Conservation (phyloP, 2,329 filamentous ascomycete species). For the Penicillium nordicum region DNA sequence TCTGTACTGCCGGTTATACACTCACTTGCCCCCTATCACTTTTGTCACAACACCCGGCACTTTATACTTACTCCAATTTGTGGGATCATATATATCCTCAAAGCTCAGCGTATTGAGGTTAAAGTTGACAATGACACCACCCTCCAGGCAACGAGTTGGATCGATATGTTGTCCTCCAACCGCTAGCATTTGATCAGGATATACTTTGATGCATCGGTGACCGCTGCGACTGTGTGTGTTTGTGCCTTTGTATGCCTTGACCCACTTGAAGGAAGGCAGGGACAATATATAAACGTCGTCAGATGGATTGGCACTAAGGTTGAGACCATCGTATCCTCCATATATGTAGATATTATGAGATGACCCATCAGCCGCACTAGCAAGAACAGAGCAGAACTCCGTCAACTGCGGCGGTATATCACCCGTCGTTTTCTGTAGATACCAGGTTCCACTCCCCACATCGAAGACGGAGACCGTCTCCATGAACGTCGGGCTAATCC, state of each 20-base stretch:
- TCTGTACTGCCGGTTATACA: not conserved
- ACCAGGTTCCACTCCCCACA: constrained; percentile 35
- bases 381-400: constrained; percentile 43
- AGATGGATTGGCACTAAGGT: constrained; percentile 26
- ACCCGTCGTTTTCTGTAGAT: constrained; percentile 42
- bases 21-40: constrained; percentile 38
- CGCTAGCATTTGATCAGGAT: constrained; percentile 19
- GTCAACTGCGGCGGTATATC: constrained; percentile 34
- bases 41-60: constrained; percentile 23
- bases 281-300: constrained; percentile 40
- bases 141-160: constrained; percentile 12
- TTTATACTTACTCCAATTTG: constrained; percentile 13
- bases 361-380: constrained; percentile 36
- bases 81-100: constrained; percentile 15
- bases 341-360: constrained; percentile 52
- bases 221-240: constrained; percentile 16
- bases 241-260: constrained; percentile 17
- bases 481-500: constrained; percentile 36
- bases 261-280: constrained; percentile 21
- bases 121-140: constrained; percentile 16
- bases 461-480: constrained; percentile 39
- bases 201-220: constrained; percentile 18
- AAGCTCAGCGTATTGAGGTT: constrained; percentile 20
- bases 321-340: constrained; percentile 43
- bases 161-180: constrained; percentile 14